Evolutionary conservation across 768 basidiomycete genomes (phyloP), one percentile per base, ranked within the genome.

Genomic region (Xanthoconium purpureum): DNA sequence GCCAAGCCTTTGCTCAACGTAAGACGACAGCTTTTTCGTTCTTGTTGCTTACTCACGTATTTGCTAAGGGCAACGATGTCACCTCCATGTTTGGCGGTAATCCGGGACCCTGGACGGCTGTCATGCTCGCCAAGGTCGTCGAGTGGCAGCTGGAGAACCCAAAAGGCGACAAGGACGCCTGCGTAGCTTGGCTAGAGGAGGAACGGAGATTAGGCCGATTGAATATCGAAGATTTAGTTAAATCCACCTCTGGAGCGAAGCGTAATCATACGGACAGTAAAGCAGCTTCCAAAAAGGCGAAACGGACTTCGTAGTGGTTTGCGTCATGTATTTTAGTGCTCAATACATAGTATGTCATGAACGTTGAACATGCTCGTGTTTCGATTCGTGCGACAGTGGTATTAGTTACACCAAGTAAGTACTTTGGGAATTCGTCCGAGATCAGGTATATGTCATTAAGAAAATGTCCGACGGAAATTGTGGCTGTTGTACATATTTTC

Each of bases 91-190:
- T 95, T 6, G 79, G 73, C 2, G 76, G 77, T 17, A 83, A 78
- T 58, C 80, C 85, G 2, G 94, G 94, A 2, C 80, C 84, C 2
- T 87, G 92, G 84, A 84, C 86, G 6, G 81, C 82, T 33, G 72
- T 78, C 30, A 78, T 86, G 7, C 75, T 92, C 18, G 74, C 78
- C n/a, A 80, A 78, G 46, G 78, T 98, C 28, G 66, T 92, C 18
- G 82, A 86, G 57, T 98, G 94, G 95, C 93, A 94, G 63, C 78
- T 98, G 8, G 85, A 83, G 36, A 74, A 94, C 67, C 91, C 94
- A 0, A 64, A 77, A 3, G 80, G 78, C 1, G 80, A 82, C 5
- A 82, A 84, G 64, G 86, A 84, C 6, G 81, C 84, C 5, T 94
- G 93, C 66, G 67, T 76, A 30, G 68, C 68, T 13, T 97, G 92